Evolutionary conservation across 345 rosid species (phyloP).

Genomic region (Punica granatum): DNA sequence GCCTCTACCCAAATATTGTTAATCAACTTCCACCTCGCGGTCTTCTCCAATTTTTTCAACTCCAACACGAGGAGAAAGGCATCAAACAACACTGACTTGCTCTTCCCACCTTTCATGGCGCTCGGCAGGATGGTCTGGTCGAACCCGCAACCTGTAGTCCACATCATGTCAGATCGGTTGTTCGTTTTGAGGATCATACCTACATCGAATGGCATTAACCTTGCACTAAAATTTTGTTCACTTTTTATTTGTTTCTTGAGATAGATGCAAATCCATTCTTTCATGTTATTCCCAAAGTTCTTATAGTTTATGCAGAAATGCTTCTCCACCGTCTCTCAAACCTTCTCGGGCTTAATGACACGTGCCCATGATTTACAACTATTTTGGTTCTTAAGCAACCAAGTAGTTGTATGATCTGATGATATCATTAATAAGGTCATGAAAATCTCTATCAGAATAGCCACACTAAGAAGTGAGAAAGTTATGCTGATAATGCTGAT

Average conservation of each 20-base stretch:
- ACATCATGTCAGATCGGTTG: not conserved
- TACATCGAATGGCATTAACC: not conserved
- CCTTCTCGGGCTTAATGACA: not conserved
- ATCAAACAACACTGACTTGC: slow-evolving; percentile 25
- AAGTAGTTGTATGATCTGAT: slow-evolving; percentile 12
- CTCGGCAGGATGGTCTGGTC: not conserved
- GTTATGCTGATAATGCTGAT: slow-evolving; percentile 1
- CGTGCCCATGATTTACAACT: not conserved
- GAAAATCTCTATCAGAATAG: slow-evolving; percentile 14
- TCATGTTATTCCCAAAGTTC: not conserved
- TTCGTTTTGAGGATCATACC: not conserved
- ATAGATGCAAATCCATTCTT: not conserved
- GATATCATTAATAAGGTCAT: not conserved
- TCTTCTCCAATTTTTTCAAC: not conserved
- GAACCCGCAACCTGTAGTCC: not conserved
- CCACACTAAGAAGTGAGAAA: too few relatives aligned
- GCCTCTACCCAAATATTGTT: too few relatives aligned
- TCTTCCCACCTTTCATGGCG: slow-evolving; percentile 17
- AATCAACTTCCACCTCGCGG: slow-evolving; percentile 8
- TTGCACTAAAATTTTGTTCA: too few relatives aligned
- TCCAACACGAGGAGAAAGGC: slow-evolving; percentile 14
- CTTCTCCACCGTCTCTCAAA: not conserved
- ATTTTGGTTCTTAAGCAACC: not conserved
- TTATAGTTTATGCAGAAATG: too few relatives aligned
- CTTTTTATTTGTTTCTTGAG: not conserved